Percentiles rank a stretch among this genome's conserved stretches.
Conservation (phyloP, 148 eudicot genomes). For the Rhododendron griersonianum region DNA sequence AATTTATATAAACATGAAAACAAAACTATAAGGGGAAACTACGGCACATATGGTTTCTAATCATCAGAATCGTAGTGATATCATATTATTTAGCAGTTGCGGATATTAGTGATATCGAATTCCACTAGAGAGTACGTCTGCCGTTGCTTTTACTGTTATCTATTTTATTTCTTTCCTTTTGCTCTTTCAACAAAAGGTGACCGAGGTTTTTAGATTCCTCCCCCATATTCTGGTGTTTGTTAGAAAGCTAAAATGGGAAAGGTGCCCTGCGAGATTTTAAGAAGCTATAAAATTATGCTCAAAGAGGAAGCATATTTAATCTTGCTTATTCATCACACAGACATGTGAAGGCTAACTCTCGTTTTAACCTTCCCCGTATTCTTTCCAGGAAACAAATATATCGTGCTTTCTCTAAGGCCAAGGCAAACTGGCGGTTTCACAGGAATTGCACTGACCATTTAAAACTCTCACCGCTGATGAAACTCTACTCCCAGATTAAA, state of each 20-base stretch:
- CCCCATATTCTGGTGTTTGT: background rate
- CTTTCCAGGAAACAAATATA: background rate
- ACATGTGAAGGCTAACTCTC: background rate
- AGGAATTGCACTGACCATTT: background rate
- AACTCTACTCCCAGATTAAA: background rate
- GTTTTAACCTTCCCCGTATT: background rate
- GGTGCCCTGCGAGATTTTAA: background rate
- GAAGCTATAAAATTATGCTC: background rate
- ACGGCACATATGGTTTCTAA: background rate
- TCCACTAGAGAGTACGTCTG: background rate
- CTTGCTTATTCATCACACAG: background rate
- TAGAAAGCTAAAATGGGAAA: conserved; percentile 5
- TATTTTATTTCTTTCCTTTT: background rate
- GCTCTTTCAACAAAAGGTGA: conserved; percentile 6
- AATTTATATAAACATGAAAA: conserved; percentile 1
- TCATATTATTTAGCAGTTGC: background rate
- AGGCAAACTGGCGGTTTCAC: background rate
- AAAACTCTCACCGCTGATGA: background rate
- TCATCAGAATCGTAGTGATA: background rate
- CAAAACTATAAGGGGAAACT: background rate
- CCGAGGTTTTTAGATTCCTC: background rate
- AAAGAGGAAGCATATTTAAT: background rate
- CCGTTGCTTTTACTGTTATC: background rate
- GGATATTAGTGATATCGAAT: background rate
- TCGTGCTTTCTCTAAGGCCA: background rate